Evolutionary conservation across 2,329 filamentous ascomycete species (phyloP).

Genomic region (Botrytis cinerea): DNA sequence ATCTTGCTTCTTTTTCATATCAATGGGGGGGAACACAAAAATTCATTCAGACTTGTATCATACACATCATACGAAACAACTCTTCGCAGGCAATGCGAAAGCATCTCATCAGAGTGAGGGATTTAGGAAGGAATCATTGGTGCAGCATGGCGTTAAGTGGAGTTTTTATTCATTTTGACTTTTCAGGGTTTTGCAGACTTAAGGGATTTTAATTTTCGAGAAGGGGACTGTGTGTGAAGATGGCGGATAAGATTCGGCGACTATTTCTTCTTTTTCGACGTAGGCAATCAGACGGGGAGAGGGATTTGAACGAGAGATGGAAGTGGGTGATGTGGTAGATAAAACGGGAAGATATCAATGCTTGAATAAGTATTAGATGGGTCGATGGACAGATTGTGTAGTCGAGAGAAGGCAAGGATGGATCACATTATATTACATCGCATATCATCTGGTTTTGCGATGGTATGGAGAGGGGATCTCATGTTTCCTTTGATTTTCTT

Average conservation of each 20-base stretch:
- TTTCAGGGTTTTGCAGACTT: background rate
- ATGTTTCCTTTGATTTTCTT: background rate
- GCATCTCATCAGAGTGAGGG: background rate
- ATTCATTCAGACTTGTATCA: conserved; percentile 9
- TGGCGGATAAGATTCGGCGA: no score
- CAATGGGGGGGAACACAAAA: background rate
- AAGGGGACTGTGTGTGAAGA: background rate
- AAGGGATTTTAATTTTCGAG: background rate
- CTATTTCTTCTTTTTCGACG: background rate
- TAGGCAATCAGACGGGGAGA: background rate
- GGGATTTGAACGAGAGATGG: background rate
- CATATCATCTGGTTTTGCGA: background rate
- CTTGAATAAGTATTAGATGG: background rate
- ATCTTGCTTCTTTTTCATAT: background rate
- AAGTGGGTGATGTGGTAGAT: background rate
- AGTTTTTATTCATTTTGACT: background rate
- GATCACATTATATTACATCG: background rate
- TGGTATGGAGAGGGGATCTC: background rate
- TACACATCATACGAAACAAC: conserved; percentile 14
- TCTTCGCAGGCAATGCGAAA: background rate
- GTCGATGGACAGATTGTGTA: background rate
- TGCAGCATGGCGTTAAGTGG: conserved; percentile 5
- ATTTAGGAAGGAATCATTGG: background rate
- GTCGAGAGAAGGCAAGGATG: background rate
- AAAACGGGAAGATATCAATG: background rate